Percentiles rank a stretch among this genome's conserved stretches.
Evolutionary conservation across 768 basidiomycete species (phyloP).

Genomic region (Sarcodon sp.): DNA sequence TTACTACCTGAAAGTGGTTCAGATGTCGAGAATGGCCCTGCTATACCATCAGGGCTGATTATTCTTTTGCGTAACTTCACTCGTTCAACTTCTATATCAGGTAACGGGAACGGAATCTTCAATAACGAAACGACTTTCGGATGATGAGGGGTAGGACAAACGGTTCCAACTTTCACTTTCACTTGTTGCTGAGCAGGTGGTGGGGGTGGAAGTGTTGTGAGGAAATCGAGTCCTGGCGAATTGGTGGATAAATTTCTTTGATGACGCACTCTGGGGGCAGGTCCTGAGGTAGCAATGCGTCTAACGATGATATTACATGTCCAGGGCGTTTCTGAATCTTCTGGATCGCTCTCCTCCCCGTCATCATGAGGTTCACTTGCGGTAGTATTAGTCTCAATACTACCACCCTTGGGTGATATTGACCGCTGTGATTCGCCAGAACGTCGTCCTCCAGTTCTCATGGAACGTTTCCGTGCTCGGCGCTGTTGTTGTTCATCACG

Average conservation of each 20-base stretch:
- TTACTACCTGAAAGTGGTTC: slow-evolving; percentile 2
- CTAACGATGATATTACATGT: slow-evolving; percentile 71
- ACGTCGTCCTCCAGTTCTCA: not conserved
- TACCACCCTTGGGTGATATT: slow-evolving; percentile 6
- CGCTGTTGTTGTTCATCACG: not conserved
- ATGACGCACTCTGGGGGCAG: slow-evolving; percentile 4
- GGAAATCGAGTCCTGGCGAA: not conserved
- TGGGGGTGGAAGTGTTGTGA: slow-evolving; percentile 7
- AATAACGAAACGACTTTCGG: slow-evolving; percentile 89
- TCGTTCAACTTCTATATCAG: slow-evolving; percentile 64
- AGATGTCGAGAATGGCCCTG: slow-evolving; percentile 11
- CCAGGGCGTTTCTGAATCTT: slow-evolving; percentile 97
- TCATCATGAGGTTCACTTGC: slow-evolving; percentile 23
- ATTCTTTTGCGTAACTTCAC: slow-evolving; percentile 40
- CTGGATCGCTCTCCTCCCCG: slow-evolving; percentile 82
- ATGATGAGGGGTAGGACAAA: slow-evolving; percentile 90
- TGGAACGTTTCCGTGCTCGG: not conserved
- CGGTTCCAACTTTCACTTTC: slow-evolving; percentile 63
- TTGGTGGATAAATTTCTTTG: not conserved
- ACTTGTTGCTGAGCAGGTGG: slow-evolving; percentile 7
- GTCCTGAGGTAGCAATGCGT: slow-evolving; percentile 14
- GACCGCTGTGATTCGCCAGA: slow-evolving; percentile 10
- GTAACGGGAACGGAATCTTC: slow-evolving; percentile 82
- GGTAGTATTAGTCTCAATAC: slow-evolving; percentile 4
- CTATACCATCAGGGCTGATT: slow-evolving; percentile 20